Base-by-base conservation (phyloP, 345 rosid species). In the Syzygium oleosum region DNA sequence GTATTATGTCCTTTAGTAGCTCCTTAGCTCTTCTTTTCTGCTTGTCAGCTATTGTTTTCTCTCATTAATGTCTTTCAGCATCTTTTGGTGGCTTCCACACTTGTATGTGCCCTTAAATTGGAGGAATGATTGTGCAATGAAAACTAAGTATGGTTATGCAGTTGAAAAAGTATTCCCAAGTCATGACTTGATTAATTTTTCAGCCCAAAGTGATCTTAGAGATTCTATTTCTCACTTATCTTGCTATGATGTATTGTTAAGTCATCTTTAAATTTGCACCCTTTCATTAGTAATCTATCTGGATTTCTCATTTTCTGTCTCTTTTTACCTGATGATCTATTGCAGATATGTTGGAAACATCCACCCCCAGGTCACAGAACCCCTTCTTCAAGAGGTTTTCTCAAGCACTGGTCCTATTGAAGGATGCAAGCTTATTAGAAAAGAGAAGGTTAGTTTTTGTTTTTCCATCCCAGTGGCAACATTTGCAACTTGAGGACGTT, bases 311-410 rank as follows among this genome's bases (percentile, higher is more conserved):
- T 83, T 21, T 58, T 31, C 43, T 55, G 41, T 31, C 38, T 86
- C 56, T 34, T 27, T 34, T 55, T 19, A 52, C 21, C 23, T 43
- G 84, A 21, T 87, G 38, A 68, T 88, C 84, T 22, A 58, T 86
- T 86, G 89, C 89, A 95, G 97, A 88, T 95, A 95, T 54, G 94
- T 94, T 6, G 97, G 97, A 63, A 95, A 95, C 90, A 94, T 95
- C 87, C 97, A 94, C 77, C 91, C 95, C 14, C 95, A 94, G 90
- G 97, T 94, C 63, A 93, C 96, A 29, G 94, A 94, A 56, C 92
- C 92, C 41, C 94, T 94, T 85, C 94, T 95, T 41, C 95, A 93
- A 89, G 96, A 94, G 90, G 95, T 94, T 87, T 95, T 95, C 90
- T 88, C 93, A 31, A 95, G 93, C 90, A 91, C 96, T 15, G 96